phyloP scores from a whole-genome alignment of 108 stramenopile species.

The Cyclotella sp. region DNA sequence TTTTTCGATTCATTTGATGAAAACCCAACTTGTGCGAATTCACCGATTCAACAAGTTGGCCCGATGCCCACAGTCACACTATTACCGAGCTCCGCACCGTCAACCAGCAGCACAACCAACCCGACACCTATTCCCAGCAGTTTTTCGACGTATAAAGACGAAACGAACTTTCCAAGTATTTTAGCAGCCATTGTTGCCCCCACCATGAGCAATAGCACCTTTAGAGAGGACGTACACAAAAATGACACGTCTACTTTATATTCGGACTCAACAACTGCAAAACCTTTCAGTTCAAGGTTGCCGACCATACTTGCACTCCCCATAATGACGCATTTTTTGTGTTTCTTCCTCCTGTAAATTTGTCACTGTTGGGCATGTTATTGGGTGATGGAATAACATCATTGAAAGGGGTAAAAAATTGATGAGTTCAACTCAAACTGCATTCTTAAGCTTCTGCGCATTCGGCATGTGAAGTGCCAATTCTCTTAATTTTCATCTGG shows the following conservation, averaged over 20 bases:
- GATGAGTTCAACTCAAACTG: too few relatives aligned
- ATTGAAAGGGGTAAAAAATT: too few relatives aligned
- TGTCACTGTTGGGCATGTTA: too few relatives aligned
- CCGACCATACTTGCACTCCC: too few relatives aligned
- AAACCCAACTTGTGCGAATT: conserved; percentile 27
- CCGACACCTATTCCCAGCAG: neutral
- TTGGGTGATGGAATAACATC: too few relatives aligned
- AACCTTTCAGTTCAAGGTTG: too few relatives aligned
- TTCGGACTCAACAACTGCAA: too few relatives aligned
- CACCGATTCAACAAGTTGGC: conserved; percentile 18
- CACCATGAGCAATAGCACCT: neutral
- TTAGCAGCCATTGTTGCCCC: neutral
- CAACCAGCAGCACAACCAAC: neutral
- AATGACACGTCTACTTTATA: neutral
- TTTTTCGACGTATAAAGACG: neutral
- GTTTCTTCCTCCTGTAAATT: too few relatives aligned
- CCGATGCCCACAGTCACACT: conserved; percentile 1
- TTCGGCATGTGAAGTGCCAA: too few relatives aligned
- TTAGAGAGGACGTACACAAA: neutral
- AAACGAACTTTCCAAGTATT: conserved; percentile 15
- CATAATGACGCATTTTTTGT: too few relatives aligned
- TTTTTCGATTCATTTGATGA: conserved; percentile 14
- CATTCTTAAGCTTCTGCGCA: too few relatives aligned
- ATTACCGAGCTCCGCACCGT: neutral
- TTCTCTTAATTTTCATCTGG: too few relatives aligned